Conservation (phyloP, 768 basidiomycete genomes). For the Trametes punicea region DNA sequence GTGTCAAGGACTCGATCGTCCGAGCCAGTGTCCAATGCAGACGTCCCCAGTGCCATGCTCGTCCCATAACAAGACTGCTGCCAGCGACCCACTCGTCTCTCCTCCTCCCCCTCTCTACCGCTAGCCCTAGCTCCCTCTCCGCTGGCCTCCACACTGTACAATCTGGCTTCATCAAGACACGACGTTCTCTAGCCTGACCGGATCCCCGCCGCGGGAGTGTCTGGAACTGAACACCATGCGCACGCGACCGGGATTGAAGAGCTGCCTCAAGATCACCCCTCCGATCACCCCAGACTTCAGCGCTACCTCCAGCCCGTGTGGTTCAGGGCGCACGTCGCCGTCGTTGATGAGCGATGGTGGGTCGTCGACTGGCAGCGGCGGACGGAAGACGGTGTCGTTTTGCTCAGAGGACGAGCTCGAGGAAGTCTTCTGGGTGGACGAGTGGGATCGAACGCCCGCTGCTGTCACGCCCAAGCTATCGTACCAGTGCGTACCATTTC, state of each 20-base stretch:
- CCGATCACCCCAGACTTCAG: constrained; percentile 22
- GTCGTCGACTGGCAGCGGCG: constrained; percentile 2
- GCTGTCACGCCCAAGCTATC: constrained; percentile 59
- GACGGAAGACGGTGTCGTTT: constrained; percentile 62
- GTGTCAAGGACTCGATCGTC: constrained; percentile 7
- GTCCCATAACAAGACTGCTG: constrained; percentile 13
- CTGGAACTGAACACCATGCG: neutral
- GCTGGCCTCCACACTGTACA: neutral
- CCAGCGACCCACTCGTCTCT: neutral
- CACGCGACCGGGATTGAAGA: constrained; percentile 20
- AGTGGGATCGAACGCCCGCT: constrained; percentile 76
- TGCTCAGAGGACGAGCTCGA: constrained; percentile 49
- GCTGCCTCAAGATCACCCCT: constrained; percentile 23
- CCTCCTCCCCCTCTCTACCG: neutral
- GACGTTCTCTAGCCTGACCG: neutral
- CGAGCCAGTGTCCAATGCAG: constrained; percentile 15
- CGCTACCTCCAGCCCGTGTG: constrained; percentile 17
- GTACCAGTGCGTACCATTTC: constrained; percentile 54
- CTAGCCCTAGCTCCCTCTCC: neutral
- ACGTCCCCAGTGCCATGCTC: neutral
- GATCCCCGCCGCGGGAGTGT: neutral
- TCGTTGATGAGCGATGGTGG: constrained; percentile 10
- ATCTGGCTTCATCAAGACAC: neutral
- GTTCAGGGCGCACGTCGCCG: constrained; percentile 22
- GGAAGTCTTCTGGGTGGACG: constrained; percentile 64